phyloP scores from a whole-genome alignment of 495 filamentous ascomycete species.

The Tricharina praecox region DNA sequence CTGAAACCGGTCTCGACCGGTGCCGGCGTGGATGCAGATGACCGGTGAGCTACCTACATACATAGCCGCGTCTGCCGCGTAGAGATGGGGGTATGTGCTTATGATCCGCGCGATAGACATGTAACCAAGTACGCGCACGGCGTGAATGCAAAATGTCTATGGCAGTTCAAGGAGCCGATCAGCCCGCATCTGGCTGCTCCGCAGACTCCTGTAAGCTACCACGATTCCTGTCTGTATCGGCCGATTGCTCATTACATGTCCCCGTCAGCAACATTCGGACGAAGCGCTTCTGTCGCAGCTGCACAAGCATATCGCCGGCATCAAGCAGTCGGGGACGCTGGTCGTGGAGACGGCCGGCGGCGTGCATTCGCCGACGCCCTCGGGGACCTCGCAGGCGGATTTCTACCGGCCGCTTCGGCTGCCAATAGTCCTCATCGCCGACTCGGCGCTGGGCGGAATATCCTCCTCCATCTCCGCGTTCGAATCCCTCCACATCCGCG shows the following conservation, averaged over 20 bases:
- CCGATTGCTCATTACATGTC: background rate
- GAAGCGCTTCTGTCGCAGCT: background rate
- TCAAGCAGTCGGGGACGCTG: slow-evolving; percentile 27
- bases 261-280: background rate
- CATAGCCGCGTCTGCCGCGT: too few species aligned
- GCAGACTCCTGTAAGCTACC: background rate
- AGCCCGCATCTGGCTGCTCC: slow-evolving; percentile 56
- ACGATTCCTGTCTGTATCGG: too few species aligned
- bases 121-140: slow-evolving; percentile 37
- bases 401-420: slow-evolving; percentile 52
- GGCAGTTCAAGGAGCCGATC: slow-evolving; percentile 51
- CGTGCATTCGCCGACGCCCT: slow-evolving; percentile 54
- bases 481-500: slow-evolving; percentile 53
- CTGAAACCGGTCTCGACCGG: slow-evolving; percentile 67
- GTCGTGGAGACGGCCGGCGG: slow-evolving; percentile 66
- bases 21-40: slow-evolving; percentile 47
- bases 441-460: slow-evolving; percentile 56
- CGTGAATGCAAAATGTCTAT: slow-evolving; percentile 42
- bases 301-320: background rate
- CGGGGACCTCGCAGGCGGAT: slow-evolving; percentile 58
- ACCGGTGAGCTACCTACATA: slow-evolving; percentile 37
- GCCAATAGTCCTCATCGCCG: slow-evolving; percentile 55
- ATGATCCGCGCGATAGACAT: too few species aligned
- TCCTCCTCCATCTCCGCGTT: slow-evolving; percentile 56
- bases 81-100: too few species aligned